Base-by-base conservation (phyloP, 192 early-diverging fungal species). In the Coemansia sp. region DNA sequence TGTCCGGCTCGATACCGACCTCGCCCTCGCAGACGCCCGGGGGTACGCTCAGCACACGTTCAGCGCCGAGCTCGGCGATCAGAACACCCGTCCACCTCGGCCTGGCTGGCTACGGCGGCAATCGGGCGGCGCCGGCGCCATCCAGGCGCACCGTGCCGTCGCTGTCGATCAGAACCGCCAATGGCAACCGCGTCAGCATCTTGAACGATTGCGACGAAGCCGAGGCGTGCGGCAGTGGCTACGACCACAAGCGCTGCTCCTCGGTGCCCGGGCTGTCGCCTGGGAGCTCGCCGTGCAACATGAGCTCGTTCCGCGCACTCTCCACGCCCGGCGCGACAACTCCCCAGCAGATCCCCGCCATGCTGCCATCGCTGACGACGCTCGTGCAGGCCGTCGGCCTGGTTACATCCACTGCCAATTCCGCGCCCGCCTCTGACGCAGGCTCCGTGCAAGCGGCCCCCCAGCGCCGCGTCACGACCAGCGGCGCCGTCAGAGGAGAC, bases 141-240 rank as follows among this genome's bases (percentile, higher is more conserved):
- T n/a, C n/a, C n/a, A 46, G 53, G 36, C 41, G 49, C 17, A 30
- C 46, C 15, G 61, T 45, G 29, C 72, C 59, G 5, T 74, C 71
- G 29, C 64, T 74, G 33, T 74, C 71, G 11, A 61, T 67, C 18
- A 60, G 57, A 25, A 74, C 71, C 1, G 71, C 71, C 6, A 49
- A 56, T 18, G 71, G 71, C 30, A 57, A 51, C 45, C 44, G 71
- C 25, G 71, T 74, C 15, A 74, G 71, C 49, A 66, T 74, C n/a
- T 55, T 74, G 45, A 74, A 74, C 34, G 64, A 73, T 42, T 34
- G 55, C 44, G 59, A 60, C 3, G 50, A 57, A 34, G 22, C 28
- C 38, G 25, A 33, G 17, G 33, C 9, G 5, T 7, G 17, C 11
- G 30, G 35, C 47, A 20, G 24, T 38, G 41, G 42, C 23, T 18